Conservation (phyloP, 768 basidiomycete genomes). For the Hydnomerulius pinastri region DNA sequence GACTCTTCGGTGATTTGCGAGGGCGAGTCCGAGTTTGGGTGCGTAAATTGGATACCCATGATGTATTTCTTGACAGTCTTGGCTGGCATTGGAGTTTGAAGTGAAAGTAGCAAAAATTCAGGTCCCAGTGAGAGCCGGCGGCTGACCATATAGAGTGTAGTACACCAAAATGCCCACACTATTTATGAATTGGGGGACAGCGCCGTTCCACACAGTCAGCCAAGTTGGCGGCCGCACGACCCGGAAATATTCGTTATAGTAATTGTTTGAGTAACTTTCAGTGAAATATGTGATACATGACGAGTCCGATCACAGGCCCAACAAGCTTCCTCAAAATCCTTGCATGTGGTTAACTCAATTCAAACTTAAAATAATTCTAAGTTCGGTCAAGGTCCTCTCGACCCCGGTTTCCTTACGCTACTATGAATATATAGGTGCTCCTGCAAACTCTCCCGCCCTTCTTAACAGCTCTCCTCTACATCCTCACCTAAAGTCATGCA, state of each 20-base stretch:
- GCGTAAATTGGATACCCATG: no score
- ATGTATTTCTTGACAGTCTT: no score
- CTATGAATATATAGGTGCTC: conserved; percentile 42
- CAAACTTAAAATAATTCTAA: conserved; percentile 56
- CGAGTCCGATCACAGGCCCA: conserved; percentile 23
- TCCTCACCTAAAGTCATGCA: conserved; percentile 52
- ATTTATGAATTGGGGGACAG: neutral
- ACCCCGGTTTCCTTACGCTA: conserved; percentile 19
- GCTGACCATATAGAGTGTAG: conserved; percentile 1
- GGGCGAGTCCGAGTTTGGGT: no score
- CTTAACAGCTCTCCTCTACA: conserved; percentile 34
- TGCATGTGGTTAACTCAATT: conserved; percentile 49
- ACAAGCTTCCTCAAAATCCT: conserved; percentile 13
- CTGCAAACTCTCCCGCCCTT: conserved; percentile 8
- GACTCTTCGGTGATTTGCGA: conserved; percentile 10
- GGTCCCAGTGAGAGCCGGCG: conserved; percentile 3
- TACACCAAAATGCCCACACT: neutral
- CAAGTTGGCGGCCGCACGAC: conserved; percentile 19
- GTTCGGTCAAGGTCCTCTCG: conserved; percentile 19
- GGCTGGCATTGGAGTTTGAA: neutral
- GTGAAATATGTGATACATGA: conserved; percentile 9
- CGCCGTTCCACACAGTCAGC: neutral
- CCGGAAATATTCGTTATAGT: conserved; percentile 14
- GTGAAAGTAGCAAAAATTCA: neutral
- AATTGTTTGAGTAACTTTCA: conserved; percentile 3